These are phyloP conservation scores for Macadamia integrifolia DNA, from an alignment of 164 flowering plant species.

Conservation along the genomic window DNA sequence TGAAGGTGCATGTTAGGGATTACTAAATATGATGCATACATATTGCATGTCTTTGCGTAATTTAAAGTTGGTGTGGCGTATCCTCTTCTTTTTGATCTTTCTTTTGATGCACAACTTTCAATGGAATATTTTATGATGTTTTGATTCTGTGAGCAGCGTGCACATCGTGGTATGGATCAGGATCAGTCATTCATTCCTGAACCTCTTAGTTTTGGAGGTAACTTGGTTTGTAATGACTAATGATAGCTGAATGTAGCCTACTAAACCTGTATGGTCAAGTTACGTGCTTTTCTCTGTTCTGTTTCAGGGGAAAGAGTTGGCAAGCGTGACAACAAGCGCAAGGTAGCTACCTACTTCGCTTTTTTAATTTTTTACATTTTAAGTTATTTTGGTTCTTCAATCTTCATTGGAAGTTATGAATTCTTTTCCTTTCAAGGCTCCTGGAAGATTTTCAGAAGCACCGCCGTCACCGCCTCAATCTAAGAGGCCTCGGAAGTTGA, in stretches of 20 bases:
- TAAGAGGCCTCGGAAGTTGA: slow-evolving; percentile 73
- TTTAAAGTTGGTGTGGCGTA: too few relatives aligned
- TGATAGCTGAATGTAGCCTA: neutral
- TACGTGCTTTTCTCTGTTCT: slow-evolving; percentile 2
- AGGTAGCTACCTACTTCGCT: slow-evolving; percentile 37
- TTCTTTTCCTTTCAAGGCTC: slow-evolving; percentile 39
- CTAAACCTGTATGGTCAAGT: neutral
- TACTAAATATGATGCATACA: too few relatives aligned
- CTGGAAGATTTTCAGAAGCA: slow-evolving; percentile 66
- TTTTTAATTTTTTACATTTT: neutral
- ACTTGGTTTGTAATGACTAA: neutral
- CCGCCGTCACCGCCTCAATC: slow-evolving; percentile 79
- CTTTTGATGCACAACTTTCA: too few relatives aligned
- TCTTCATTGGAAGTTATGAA: neutral
- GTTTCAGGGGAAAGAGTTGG: slow-evolving; percentile 68
- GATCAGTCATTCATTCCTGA: slow-evolving; percentile 74
- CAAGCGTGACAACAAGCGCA: slow-evolving; percentile 79
- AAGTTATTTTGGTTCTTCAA: neutral
- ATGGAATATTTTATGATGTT: neutral
- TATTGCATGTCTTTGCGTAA: too few relatives aligned
- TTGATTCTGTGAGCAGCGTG: slow-evolving; percentile 29
- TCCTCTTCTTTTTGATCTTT: too few relatives aligned
- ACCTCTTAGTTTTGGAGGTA: slow-evolving; percentile 67
- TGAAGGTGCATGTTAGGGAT: too few relatives aligned
- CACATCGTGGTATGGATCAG: slow-evolving; percentile 45